A percentile compares a stretch with the other conserved stretches of the same genome.
These are phyloP conservation scores for Peziza echinospora DNA, from an alignment of 495 filamentous ascomycete species.

Conservation along the genomic window DNA sequence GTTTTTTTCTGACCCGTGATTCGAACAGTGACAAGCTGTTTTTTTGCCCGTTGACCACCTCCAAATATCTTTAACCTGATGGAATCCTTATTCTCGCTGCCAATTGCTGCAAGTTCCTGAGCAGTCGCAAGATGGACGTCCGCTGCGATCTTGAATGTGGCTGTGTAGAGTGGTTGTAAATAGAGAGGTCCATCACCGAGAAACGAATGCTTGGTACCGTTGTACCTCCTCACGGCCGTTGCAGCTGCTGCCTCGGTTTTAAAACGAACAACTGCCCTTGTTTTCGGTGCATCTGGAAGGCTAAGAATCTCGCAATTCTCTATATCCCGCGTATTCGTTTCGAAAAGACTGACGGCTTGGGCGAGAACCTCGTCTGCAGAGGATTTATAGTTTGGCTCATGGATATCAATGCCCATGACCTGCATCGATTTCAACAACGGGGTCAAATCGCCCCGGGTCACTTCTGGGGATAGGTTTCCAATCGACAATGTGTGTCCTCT, in stretches of 20 bases:
- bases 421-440: constrained; percentile 1
- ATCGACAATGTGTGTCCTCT: neutral
- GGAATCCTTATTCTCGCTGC: neutral
- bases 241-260: constrained; percentile 6
- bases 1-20: constrained; percentile 8
- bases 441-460: constrained; percentile 6
- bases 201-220: constrained; percentile 2
- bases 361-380: constrained; percentile 6
- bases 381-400: constrained; percentile 4
- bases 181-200: constrained; percentile 5
- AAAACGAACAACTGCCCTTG: constrained; percentile 7
- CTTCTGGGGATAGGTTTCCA: constrained; percentile 3
- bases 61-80: constrained; percentile 9
- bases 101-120: constrained; percentile 6
- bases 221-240: constrained; percentile 2
- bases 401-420: neutral
- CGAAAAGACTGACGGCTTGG: constrained; percentile 8
- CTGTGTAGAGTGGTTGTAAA: constrained; percentile 6
- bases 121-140: constrained; percentile 8
- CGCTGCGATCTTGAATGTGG: constrained; percentile 7
- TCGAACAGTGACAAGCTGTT: constrained; percentile 4
- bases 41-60: no score
- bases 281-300: constrained; percentile 1
- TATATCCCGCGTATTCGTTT: constrained; percentile 2
- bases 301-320: constrained; percentile 11